phyloP scores from a whole-genome alignment of 2,329 filamentous ascomycete genomes.

The Aspergillus sp. region DNA sequence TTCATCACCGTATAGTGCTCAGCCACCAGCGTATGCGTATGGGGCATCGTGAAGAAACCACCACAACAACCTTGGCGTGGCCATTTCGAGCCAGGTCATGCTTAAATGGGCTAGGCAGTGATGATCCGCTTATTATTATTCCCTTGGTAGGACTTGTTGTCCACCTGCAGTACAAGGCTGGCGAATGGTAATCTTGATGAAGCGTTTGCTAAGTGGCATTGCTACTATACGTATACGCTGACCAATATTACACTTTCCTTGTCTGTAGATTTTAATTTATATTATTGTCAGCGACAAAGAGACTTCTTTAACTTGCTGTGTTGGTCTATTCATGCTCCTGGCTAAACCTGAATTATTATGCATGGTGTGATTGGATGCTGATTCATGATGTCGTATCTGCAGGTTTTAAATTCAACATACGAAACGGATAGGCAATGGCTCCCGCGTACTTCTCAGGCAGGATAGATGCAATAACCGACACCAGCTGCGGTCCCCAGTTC shows the following conservation, averaged over 20 bases:
- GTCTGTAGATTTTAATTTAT: not conserved
- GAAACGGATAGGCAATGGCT: not conserved
- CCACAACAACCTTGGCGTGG: not conserved
- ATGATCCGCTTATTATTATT: not conserved
- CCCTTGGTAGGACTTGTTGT: not conserved
- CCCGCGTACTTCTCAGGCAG: not conserved
- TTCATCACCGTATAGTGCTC: not conserved
- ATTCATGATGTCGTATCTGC: no score
- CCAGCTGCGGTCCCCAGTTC: not conserved
- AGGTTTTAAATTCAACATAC: not conserved
- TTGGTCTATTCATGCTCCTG: no score
- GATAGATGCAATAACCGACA: not conserved
- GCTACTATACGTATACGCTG: not conserved
- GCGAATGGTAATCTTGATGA: no score
- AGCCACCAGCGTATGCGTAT: not conserved
- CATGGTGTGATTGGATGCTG: not conserved
- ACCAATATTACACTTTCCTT: no score
- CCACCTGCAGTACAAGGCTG: no score
- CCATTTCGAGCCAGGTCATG: not conserved
- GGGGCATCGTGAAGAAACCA: not conserved
- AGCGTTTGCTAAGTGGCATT: no score
- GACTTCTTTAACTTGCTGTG: not conserved
- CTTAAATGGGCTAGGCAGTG: not conserved
- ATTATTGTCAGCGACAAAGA: not conserved
- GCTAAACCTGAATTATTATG: no score